Conservation (phyloP, 75 land plant species). For the Sequoia sempervirens region DNA sequence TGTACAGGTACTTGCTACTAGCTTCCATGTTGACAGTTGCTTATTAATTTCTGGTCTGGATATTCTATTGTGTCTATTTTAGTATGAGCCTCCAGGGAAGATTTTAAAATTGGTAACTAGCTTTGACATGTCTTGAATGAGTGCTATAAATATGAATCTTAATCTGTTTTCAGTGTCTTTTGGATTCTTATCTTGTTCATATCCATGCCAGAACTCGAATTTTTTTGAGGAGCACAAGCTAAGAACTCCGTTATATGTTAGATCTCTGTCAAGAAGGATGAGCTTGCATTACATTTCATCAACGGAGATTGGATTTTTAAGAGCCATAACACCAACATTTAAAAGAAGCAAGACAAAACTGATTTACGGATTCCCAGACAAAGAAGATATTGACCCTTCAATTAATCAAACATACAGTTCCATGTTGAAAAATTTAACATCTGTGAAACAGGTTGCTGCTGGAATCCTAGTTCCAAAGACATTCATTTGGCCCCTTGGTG, state of each 20-base stretch:
- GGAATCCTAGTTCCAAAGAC: constrained; percentile 83
- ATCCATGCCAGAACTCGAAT: constrained; percentile 55
- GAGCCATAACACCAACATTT: constrained; percentile 25
- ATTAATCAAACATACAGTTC: constrained; percentile 68
- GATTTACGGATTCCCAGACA: constrained; percentile 39
- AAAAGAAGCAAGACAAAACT: constrained; percentile 36
- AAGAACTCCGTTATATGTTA: constrained; percentile 44
- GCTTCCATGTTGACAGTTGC: background rate
- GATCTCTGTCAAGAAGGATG: constrained; percentile 18
- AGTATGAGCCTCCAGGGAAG: no score
- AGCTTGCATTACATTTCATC: constrained; percentile 64
- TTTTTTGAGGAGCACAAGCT: constrained; percentile 64
- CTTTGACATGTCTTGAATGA: background rate
- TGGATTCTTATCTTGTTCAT: background rate
- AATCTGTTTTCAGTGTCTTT: background rate
- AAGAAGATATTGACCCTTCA: constrained; percentile 44
- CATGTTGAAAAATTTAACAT: constrained; percentile 60
- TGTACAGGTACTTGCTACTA: constrained; percentile 25
- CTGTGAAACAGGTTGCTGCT: constrained; percentile 65
- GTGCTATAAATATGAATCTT: background rate
- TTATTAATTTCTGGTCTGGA: background rate
- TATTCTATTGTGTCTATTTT: background rate
- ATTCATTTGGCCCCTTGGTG: constrained; percentile 60
- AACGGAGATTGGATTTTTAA: constrained; percentile 70
- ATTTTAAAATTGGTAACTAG: background rate